A percentile compares a stretch with the other conserved stretches of the same genome.
phyloP scores from a whole-genome alignment of 306 rosid species.

The Vigna radiata region DNA sequence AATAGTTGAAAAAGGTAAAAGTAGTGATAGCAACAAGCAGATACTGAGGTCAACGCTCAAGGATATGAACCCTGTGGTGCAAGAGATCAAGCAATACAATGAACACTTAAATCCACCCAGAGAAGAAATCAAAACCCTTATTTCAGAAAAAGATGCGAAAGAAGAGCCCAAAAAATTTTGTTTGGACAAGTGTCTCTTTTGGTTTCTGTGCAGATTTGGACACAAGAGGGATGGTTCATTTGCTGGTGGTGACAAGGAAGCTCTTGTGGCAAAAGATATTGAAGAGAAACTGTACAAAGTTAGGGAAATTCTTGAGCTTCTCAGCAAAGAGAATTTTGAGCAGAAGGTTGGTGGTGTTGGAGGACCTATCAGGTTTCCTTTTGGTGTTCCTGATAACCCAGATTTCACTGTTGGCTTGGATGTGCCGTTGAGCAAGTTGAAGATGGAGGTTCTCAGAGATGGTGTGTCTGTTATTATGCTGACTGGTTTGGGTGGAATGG shows the following conservation, averaged over 20 bases:
- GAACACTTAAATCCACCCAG: slow-evolving; percentile 33
- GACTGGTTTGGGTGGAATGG: slow-evolving; percentile 62
- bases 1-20: slow-evolving; percentile 2
- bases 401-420: slow-evolving; percentile 52
- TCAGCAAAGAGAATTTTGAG: not conserved
- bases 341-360: not conserved
- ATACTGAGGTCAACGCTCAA: slow-evolving; percentile 22
- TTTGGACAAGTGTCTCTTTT: not conserved
- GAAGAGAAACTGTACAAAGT: slow-evolving; percentile 33
- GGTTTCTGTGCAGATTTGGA: not conserved
- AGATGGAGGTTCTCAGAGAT: slow-evolving; percentile 47
- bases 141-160: not conserved
- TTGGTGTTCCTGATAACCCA: slow-evolving; percentile 45
- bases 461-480: slow-evolving; percentile 39
- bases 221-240: not conserved
- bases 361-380: not conserved
- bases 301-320: slow-evolving; percentile 18
- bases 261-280: slow-evolving; percentile 32
- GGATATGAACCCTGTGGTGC: slow-evolving; percentile 14
- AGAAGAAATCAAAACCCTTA: slow-evolving; percentile 38
- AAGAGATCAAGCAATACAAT: slow-evolving; percentile 34
- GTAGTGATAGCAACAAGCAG: not conserved
- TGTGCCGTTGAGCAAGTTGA: slow-evolving; percentile 43
- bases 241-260: not conserved
- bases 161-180: not conserved